A percentile compares a stretch with the other conserved stretches of the same genome.
Evolutionary conservation across 2,329 filamentous ascomycete species (phyloP).

Genomic region (Ustilaginoidea virens): DNA sequence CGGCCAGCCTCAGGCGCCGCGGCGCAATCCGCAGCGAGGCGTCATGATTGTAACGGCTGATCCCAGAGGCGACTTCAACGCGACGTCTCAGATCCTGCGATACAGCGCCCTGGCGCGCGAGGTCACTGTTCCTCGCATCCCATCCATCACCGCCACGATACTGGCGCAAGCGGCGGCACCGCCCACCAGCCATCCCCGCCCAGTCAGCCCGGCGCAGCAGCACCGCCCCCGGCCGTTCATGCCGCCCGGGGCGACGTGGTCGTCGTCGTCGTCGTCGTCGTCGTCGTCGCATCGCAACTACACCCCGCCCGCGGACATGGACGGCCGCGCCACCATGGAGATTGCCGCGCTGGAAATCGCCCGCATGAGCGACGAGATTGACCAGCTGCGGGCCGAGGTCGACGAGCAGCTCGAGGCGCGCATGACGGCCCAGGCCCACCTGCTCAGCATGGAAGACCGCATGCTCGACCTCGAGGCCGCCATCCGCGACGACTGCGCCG

Average conservation of each 20-base stretch:
- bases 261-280: conserved; percentile 11
- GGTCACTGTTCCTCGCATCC: conserved; percentile 79
- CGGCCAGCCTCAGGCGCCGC: conserved; percentile 19
- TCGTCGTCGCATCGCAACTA: conserved; percentile 20
- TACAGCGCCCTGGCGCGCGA: conserved; percentile 89
- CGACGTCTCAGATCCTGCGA: conserved; percentile 86
- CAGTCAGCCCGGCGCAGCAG: conserved; percentile 15
- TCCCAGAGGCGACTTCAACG: conserved; percentile 85
- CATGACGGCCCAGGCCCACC: conserved; percentile 55
- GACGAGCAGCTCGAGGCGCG: conserved; percentile 56
- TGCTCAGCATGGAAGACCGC: conserved; percentile 52
- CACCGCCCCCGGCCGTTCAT: conserved; percentile 24
- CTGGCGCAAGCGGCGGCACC: conserved; percentile 19
- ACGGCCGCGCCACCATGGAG: conserved; percentile 61
- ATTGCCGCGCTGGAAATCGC: conserved; percentile 67
- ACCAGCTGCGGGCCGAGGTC: conserved; percentile 54
- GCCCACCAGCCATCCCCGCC: conserved; percentile 10
- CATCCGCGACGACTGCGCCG: conserved; percentile 76
- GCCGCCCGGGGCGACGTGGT: conserved; percentile 20
- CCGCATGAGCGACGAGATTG: conserved; percentile 56
- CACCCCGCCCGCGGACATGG: conserved; percentile 22
- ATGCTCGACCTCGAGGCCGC: conserved; percentile 60
- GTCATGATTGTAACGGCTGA: conserved; percentile 97
- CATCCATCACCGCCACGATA: conserved; percentile 65
- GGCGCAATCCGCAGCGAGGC: conserved; percentile 64